Evolutionary conservation across 1,284 basidiomycete genomes (phyloP).

Genomic region (Laetiporus sulphureus): DNA sequence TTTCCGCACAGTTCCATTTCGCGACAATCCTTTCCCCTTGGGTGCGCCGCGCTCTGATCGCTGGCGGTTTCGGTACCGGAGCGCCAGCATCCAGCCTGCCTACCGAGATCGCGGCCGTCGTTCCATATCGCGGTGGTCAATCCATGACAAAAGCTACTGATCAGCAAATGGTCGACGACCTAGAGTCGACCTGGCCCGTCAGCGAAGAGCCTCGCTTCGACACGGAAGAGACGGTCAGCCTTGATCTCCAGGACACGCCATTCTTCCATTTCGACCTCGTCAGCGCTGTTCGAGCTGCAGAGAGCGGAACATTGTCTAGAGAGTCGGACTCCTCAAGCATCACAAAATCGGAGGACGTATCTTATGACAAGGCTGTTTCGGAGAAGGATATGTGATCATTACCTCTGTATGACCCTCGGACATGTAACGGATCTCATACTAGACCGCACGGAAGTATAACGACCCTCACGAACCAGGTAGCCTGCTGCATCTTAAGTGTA

Average conservation of each 20-base stretch:
- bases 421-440: too few species aligned
- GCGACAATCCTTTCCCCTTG: constrained; percentile 87
- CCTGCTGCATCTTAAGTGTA: background rate
- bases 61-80: constrained; percentile 80
- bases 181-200: constrained; percentile 16
- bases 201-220: constrained; percentile 6
- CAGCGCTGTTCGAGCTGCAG: constrained; percentile 69
- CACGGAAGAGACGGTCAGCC: constrained; percentile 27
- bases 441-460: too few species aligned
- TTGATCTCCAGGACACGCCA: constrained; percentile 59
- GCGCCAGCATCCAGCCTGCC: constrained; percentile 34
- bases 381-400: background rate
- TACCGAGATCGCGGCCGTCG: constrained; percentile 69
- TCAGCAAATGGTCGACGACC: constrained; percentile 14
- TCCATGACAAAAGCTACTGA: constrained; percentile 1
- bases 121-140: constrained; percentile 47
- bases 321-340: constrained; percentile 11
- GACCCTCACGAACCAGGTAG: background rate
- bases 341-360: constrained; percentile 6
- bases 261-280: constrained; percentile 85
- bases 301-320: constrained; percentile 24
- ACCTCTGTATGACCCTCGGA: too few species aligned
- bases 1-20: constrained; percentile 69
- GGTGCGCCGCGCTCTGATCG: constrained; percentile 86
- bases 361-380: background rate